Base-by-base conservation (phyloP, 345 rosid genomes). In the Arabidopsis arenosa region DNA sequence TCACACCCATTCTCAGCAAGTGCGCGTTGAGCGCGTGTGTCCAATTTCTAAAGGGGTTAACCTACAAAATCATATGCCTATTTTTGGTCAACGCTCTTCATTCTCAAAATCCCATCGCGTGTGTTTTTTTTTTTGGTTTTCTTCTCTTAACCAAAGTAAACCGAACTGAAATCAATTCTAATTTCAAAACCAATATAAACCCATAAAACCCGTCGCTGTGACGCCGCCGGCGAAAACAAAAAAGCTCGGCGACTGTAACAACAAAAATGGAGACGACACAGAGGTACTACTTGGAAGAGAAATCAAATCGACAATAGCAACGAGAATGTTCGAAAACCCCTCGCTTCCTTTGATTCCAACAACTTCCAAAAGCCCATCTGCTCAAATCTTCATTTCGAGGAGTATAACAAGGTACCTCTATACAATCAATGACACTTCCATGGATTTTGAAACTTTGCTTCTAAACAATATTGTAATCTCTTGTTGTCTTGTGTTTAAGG, bases 331-430 rank as follows among this genome's bases (percentile, higher is more conserved):
- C 87, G 85, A 86, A 89, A 90, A 75, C 87, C 86, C 18, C 37
- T 80, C 43, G 83, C 79, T 72, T 39, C 85, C 11, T 39, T 80
- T 30, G 84, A 84, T 55, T 68, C 80, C 55, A 48, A 18, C 21
- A 18, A 56, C 57, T 63, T 57, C 68, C 82, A 82, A 54, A 65
- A 47, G 62, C 76, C 88, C 40, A 80, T 83, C 54, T 86, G 82
- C 57, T 84, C 90, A 60, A 95, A 90, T 77, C 78, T 81, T 5
- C 84, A 87, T 59, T 95, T 95, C 76, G 97, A 89, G 43, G 90
- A 89, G 61, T 95, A 90, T 84, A 92, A 95, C 87, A 88, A 92
- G 89, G 97, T 90, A 39, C 1, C 1, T 21, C 7, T 54, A 6
- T 54, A 30, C 9, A 44, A 23, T 23, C 21, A 49, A 64, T 35